Evolutionary conservation across 1,284 basidiomycete species (phyloP), one percentile per base, ranked within the genome.

Genomic region (Pseudozyma thailandica): DNA sequence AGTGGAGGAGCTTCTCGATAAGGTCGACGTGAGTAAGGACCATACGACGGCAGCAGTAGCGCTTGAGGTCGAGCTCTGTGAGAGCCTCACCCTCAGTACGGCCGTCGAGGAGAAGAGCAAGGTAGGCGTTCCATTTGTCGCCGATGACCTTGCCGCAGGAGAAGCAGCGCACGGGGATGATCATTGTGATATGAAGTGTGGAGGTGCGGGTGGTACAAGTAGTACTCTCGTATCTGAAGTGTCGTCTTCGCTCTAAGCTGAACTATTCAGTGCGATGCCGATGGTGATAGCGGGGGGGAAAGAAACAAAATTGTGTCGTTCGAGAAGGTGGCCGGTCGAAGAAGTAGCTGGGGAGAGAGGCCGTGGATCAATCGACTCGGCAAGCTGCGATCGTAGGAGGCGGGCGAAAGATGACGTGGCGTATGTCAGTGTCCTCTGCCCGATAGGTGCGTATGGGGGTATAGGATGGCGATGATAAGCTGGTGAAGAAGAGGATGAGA

Each of bases 21-120:
- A 97, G 87, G 84, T 97, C 94, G 64, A 97, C 94, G 83, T 98
- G 95, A 0, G 95, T 98, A 55, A 98, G 86, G 12, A 98, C 92
- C 95, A 98, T 98, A 53, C 95, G 88, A 45, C 95, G 88, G 85
- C 95, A 98, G 85, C 94, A 98, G 84, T 98, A 98, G 59, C 95
- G 86, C 84, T 93, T 94, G 55, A 98, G 85, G 72, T 94, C 91
- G 5, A 97, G 86, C 77, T 91, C 90, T 73, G 96, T 94, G 50
- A 98, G 87, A 9, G 94, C 94, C 63, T 97, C 93, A 75, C 94
- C 92, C 44, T 82, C 80, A n/a, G 72, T 77, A 23, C 73, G 74
- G 30, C 78, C 80, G 38, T 75, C 74, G 27, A 80, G 65, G 37
- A 82, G 73, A 12, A 82, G 62, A 16, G 76, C 77, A 16, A 82